Percentiles rank a stretch among this genome's conserved stretches.
phyloP scores from a whole-genome alignment of 805 yeast genomes.

The Kluyveromyces siamensis region DNA sequence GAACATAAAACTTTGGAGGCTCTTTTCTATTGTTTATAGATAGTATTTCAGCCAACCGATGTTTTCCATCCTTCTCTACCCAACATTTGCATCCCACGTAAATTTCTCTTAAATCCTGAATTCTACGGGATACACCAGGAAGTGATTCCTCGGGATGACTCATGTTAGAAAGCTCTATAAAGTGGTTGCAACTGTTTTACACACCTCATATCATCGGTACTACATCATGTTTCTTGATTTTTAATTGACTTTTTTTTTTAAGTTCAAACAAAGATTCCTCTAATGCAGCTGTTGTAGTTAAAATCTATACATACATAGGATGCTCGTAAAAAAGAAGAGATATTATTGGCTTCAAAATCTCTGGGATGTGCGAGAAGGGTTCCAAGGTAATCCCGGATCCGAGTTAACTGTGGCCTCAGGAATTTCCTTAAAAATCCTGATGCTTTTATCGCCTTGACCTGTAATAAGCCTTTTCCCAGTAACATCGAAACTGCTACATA shows the following conservation, averaged over 20 bases:
- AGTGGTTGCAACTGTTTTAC: neutral
- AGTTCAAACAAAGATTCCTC: neutral
- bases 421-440: constrained; percentile 61
- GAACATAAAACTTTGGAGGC: constrained; percentile 78
- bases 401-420: constrained; percentile 23
- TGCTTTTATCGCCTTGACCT: constrained; percentile 84
- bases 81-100: constrained; percentile 73
- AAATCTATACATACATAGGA: neutral
- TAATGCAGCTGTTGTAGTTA: neutral
- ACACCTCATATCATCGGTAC: too few species aligned
- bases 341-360: constrained; percentile 13
- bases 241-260: neutral
- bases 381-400: constrained; percentile 27
- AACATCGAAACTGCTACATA: constrained; percentile 64
- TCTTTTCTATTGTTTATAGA: constrained; percentile 70
- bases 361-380: constrained; percentile 21
- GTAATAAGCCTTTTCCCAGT: constrained; percentile 77
- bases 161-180: constrained; percentile 5
- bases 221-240: too few species aligned
- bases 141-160: constrained; percentile 18
- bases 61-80: constrained; percentile 73
- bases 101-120: constrained; percentile 39
- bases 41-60: constrained; percentile 75
- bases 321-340: too few species aligned
- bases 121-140: constrained; percentile 19